phyloP scores from a whole-genome alignment of 495 filamentous ascomycete genomes.

The Talaromyces proteolyticus region DNA sequence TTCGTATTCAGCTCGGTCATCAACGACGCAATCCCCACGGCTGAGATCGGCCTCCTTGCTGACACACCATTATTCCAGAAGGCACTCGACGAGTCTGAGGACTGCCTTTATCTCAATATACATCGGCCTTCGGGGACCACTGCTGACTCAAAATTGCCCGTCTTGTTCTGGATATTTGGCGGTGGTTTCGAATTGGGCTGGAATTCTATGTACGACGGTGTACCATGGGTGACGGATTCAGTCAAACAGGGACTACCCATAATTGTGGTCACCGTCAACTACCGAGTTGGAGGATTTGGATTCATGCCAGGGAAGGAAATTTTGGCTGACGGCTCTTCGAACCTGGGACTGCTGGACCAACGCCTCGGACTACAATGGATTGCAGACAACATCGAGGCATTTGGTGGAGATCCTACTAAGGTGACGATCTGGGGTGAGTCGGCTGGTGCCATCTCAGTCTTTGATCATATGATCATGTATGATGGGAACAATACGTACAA shows the following conservation, averaged over 20 bases:
- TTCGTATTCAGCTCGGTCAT: too few species aligned
- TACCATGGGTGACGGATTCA: slow-evolving; percentile 44
- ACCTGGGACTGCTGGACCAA: slow-evolving; percentile 59
- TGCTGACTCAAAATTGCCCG: slow-evolving; percentile 49
- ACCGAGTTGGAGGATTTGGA: slow-evolving; percentile 68
- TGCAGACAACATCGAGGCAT: slow-evolving; percentile 38
- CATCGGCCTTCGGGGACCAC: slow-evolving; percentile 52
- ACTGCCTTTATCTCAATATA: slow-evolving; percentile 63
- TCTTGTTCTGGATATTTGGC: slow-evolving; percentile 65
- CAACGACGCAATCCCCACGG: too few species aligned
- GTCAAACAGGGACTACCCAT: slow-evolving; percentile 54
- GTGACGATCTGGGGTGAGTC: slow-evolving; percentile 55
- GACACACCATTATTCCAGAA: background rate
- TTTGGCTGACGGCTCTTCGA: slow-evolving; percentile 51
- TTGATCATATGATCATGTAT: background rate
- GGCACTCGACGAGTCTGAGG: slow-evolving; percentile 40
- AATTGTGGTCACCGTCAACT: slow-evolving; percentile 70
- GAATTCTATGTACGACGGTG: slow-evolving; percentile 54
- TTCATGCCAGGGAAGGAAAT: slow-evolving; percentile 68
- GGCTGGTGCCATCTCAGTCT: slow-evolving; percentile 41
- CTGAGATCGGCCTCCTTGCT: slow-evolving; percentile 45
- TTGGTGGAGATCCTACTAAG: slow-evolving; percentile 54
- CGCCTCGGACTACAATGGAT: slow-evolving; percentile 53
- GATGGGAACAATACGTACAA: too few species aligned
- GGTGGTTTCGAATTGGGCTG: slow-evolving; percentile 60